Evolutionary conservation across 2,329 filamentous ascomycete species (phyloP).

Genomic region (Aplosporella prunicola): DNA sequence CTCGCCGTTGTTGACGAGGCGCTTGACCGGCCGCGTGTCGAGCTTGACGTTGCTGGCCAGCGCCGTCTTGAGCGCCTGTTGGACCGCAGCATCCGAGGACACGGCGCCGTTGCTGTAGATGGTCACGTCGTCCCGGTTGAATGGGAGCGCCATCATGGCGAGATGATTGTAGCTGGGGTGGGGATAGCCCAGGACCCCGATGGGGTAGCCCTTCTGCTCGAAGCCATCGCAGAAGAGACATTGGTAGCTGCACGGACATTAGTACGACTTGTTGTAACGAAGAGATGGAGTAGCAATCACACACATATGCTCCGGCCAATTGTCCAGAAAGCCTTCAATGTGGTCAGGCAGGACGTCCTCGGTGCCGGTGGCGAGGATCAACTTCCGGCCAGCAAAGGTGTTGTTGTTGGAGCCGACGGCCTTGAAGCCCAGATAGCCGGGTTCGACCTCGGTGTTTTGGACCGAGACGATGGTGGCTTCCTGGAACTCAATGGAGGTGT

Average conservation of each 20-base stretch:
- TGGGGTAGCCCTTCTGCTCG: no score
- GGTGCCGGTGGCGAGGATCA: conserved; percentile 1
- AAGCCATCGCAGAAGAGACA: no score
- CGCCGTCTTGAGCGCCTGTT: conserved; percentile 16
- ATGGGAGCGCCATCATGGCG: neutral
- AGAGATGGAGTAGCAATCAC: no score
- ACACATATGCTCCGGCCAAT: conserved; percentile 1
- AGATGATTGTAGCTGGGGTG: neutral
- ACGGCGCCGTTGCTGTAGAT: conserved; percentile 20
- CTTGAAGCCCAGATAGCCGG: no score
- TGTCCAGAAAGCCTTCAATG: neutral
- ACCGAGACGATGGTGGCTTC: neutral
- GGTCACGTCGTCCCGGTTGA: conserved; percentile 14
- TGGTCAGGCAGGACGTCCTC: neutral
- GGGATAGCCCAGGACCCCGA: no score
- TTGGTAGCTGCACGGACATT: no score
- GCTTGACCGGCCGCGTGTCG: conserved; percentile 19
- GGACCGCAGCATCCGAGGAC: conserved; percentile 12
- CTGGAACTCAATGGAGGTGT: neutral
- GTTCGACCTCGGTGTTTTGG: no score
- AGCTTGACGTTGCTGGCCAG: conserved; percentile 18
- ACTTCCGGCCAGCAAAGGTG: no score
- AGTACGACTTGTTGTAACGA: no score
- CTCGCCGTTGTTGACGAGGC: conserved; percentile 21
- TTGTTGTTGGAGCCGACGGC: no score